These are phyloP conservation scores for Bretschneidera sinensis DNA, from an alignment of 345 rosid species.

Conservation along the genomic window DNA sequence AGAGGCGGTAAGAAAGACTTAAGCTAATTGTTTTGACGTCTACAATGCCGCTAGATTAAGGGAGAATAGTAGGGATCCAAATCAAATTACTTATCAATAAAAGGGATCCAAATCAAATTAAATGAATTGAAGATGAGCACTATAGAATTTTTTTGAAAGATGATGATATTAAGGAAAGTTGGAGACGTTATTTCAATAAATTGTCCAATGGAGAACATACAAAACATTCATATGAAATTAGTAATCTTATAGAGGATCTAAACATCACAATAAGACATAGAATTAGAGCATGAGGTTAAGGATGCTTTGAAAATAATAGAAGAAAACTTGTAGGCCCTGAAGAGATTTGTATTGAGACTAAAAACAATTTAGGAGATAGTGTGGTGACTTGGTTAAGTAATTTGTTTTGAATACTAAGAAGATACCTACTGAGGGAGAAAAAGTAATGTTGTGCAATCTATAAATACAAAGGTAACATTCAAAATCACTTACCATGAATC, in stretches of 20 bases:
- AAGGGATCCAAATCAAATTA: background rate
- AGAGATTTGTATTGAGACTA: background rate
- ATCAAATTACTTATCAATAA: no score
- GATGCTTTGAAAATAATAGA: background rate
- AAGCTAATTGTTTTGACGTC: background rate
- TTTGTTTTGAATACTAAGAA: no score
- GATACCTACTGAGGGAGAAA: background rate
- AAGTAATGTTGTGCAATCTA: no score
- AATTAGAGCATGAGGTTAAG: background rate
- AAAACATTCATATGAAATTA: no score
- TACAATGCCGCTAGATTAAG: background rate
- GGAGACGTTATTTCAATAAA: background rate
- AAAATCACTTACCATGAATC: no score
- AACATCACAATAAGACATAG: no score
- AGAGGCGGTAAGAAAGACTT: background rate
- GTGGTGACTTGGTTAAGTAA: background rate
- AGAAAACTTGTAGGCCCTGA: background rate
- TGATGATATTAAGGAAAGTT: background rate
- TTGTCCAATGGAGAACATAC: background rate
- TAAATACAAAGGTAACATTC: no score
- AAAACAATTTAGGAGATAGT: background rate
- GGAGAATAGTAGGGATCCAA: no score
- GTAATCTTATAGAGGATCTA: no score
- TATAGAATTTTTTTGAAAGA: background rate
- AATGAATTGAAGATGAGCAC: background rate